These are phyloP conservation scores for Rachicladosporium sp. DNA, from an alignment of 2,329 filamentous ascomycete genomes.

Conservation along the genomic window DNA sequence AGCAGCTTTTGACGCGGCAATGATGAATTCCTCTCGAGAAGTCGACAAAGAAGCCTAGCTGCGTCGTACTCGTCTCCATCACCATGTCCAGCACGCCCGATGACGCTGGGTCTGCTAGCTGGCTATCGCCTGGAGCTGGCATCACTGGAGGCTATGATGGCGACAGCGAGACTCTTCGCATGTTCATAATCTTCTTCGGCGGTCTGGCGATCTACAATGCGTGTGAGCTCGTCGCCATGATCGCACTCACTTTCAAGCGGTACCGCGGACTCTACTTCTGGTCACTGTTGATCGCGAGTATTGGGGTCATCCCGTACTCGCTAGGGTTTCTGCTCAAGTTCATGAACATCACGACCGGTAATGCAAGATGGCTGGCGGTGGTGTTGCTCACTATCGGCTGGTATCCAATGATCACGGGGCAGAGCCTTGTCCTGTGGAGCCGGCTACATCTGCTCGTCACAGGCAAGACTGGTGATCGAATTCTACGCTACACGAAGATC, in stretches of 20 bases:
- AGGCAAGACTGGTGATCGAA: constrained; percentile 30
- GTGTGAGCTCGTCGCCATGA: constrained; percentile 34
- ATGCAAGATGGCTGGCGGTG: constrained; percentile 11
- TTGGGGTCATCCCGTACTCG: constrained; percentile 35
- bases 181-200: constrained; percentile 19
- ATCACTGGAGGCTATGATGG: constrained; percentile 19
- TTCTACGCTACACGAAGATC: constrained; percentile 38
- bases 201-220: constrained; percentile 28
- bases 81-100: background rate
- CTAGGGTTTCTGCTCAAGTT: constrained; percentile 37
- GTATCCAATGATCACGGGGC: constrained; percentile 50
- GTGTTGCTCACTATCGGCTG: constrained; percentile 37
- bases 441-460: constrained; percentile 46
- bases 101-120: constrained; percentile 9
- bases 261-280: constrained; percentile 39
- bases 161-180: constrained; percentile 15
- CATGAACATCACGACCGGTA: constrained; percentile 24
- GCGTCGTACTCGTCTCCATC: too few species aligned
- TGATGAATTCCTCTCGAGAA: too few species aligned
- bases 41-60: too few species aligned
- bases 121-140: constrained; percentile 16
- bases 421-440: constrained; percentile 50
- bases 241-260: constrained; percentile 36
- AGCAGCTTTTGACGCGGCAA: too few species aligned
- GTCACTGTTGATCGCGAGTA: constrained; percentile 32